These are phyloP conservation scores for Lentinus tigrinus DNA, from an alignment of 768 basidiomycete genomes.

Conservation along the genomic window DNA sequence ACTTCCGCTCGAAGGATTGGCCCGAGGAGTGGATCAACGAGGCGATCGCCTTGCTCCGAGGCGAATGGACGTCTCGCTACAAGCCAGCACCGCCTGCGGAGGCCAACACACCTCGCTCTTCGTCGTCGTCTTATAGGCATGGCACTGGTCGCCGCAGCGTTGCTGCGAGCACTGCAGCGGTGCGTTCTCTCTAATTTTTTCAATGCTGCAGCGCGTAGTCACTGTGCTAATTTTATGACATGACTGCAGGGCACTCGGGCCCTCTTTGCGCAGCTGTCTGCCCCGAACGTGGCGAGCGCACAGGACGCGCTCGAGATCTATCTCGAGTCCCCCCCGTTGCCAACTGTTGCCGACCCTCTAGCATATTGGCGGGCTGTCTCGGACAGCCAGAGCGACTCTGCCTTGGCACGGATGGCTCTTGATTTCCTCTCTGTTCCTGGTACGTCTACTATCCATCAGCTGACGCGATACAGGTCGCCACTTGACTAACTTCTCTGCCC, in stretches of 20 bases:
- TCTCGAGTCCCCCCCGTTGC: not conserved
- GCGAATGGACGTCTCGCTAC: constrained; percentile 3
- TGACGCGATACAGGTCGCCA: not conserved
- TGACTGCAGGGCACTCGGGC: not conserved
- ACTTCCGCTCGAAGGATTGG: constrained; percentile 23
- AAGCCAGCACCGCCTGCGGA: not conserved
- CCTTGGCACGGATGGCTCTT: constrained; percentile 2
- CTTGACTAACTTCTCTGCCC: not conserved
- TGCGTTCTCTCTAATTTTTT: too few relatives aligned
- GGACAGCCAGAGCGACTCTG: not conserved
- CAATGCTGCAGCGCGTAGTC: too few relatives aligned
- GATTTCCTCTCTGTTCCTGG: constrained; percentile 3
- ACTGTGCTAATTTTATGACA: not conserved
- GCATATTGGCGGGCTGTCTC: not conserved
- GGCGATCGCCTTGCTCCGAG: constrained; percentile 3
- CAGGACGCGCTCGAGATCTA: not conserved
- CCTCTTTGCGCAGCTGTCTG: not conserved
- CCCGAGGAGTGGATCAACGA: constrained; percentile 20
- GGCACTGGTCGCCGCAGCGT: too few relatives aligned
- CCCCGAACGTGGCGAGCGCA: not conserved
- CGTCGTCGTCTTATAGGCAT: too few relatives aligned
- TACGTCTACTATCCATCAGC: not conserved
- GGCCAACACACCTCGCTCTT: too few relatives aligned
- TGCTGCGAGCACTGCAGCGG: too few relatives aligned
- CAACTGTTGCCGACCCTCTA: not conserved